Conservation (phyloP, 768 basidiomycete species). For the Collybiopsis luxurians region DNA sequence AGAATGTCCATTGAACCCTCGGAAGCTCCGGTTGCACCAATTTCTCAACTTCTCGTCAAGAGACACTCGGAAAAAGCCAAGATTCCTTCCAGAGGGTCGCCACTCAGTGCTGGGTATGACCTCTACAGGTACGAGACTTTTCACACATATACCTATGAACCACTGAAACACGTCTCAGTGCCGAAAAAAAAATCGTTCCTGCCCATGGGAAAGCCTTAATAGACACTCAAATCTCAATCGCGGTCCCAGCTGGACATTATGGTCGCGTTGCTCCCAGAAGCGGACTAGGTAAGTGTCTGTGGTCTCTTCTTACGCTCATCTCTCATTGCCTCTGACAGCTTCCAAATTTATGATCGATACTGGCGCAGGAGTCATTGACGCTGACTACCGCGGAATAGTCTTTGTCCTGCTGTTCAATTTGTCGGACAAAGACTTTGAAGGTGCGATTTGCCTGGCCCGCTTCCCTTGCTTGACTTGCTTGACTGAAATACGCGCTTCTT, state of each 20-base stretch:
- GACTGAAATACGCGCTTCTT: not conserved
- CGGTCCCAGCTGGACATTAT: conserved; percentile 91
- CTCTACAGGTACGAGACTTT: conserved; percentile 70
- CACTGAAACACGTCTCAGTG: conserved; percentile 48
- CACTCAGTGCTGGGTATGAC: conserved; percentile 92
- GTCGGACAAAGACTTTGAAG: conserved; percentile 85
- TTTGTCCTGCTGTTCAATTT: conserved; percentile 93
- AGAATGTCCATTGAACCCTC: conserved; percentile 47
- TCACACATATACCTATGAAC: too few species aligned
- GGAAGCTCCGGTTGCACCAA: conserved; percentile 33
- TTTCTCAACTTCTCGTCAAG: conserved; percentile 72
- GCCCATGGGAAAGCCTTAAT: conserved; percentile 90
- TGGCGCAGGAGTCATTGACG: conserved; percentile 95
- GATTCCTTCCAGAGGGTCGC: conserved; percentile 83
- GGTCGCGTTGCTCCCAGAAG: conserved; percentile 95
- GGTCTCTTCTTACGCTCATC: not conserved
- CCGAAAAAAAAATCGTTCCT: conserved; percentile 80
- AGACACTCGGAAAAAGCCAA: conserved; percentile 78
- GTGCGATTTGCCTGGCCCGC: conserved; percentile 33
- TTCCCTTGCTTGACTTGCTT: not conserved
- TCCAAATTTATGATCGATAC: conserved; percentile 98
- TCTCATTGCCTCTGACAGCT: conserved; percentile 44
- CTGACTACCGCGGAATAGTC: conserved; percentile 91
- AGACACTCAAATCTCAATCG: conserved; percentile 90
- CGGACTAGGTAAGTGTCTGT: conserved; percentile 73